A percentile compares a stretch with the other conserved stretches of the same genome.
phyloP scores from a whole-genome alignment of 495 filamentous ascomycete genomes.

The Trichoderma virens region DNA sequence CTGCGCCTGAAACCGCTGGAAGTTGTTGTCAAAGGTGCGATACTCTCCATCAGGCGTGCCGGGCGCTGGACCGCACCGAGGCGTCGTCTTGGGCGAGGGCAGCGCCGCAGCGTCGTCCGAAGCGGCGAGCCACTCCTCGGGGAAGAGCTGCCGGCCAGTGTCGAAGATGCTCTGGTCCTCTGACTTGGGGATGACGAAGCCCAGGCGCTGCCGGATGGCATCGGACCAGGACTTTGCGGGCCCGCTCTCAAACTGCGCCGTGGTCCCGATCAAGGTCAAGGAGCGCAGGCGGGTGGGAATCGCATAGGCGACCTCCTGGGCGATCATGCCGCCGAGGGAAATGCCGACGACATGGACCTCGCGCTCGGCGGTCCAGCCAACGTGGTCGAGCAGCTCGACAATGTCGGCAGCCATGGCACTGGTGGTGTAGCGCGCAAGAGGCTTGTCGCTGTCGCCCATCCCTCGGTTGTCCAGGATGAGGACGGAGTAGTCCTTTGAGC shows the following conservation, averaged over 20 bases:
- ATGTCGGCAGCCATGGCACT: constrained; percentile 69
- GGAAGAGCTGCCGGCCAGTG: constrained; percentile 53
- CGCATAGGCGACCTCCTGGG: constrained; percentile 64
- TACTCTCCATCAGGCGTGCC: constrained; percentile 25
- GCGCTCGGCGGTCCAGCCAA: constrained; percentile 57
- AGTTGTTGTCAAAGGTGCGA: constrained; percentile 60
- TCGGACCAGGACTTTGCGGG: constrained; percentile 29
- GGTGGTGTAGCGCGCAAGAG: constrained; percentile 60
- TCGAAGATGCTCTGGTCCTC: constrained; percentile 43
- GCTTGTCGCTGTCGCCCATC: constrained; percentile 70
- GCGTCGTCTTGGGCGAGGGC: constrained; percentile 23
- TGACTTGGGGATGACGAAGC: constrained; percentile 61
- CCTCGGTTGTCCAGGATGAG: constrained; percentile 76
- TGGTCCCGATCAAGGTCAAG: constrained; percentile 64
- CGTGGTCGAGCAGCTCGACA: constrained; percentile 57
- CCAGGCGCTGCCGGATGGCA: constrained; percentile 59
- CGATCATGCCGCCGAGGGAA: constrained; percentile 82
- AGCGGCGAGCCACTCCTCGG: constrained; percentile 46
- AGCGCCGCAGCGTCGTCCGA: constrained; percentile 50
- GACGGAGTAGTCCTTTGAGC: constrained; percentile 55
- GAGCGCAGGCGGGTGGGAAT: constrained; percentile 56
- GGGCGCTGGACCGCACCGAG: constrained; percentile 18
- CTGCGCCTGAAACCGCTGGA: constrained; percentile 69
- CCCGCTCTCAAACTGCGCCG: constrained; percentile 56
- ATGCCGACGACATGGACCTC: constrained; percentile 65